Percentiles rank a stretch among this genome's conserved stretches.
These are phyloP conservation scores for Carex pumila DNA, from an alignment of 176 grass and related monocot species.

Conservation along the genomic window DNA sequence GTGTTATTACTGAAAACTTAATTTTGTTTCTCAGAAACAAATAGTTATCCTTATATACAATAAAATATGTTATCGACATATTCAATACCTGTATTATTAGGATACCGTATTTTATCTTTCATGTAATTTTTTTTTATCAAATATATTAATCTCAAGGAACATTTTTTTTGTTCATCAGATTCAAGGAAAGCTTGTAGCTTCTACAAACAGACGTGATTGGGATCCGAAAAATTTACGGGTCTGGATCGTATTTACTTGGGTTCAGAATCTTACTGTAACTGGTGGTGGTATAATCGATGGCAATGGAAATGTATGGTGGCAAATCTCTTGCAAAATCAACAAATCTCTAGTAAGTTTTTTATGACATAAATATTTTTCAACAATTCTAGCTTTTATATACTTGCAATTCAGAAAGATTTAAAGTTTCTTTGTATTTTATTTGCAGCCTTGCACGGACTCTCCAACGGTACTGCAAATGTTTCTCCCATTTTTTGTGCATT, in stretches of 20 bases:
- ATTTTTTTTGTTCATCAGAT: conserved; percentile 25
- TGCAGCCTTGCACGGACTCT: conserved; percentile 43
- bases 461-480: conserved; percentile 32
- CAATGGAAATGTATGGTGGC: conserved; percentile 73
- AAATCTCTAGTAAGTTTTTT: conserved; percentile 33
- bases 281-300: conserved; percentile 54
- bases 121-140: neutral
- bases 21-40: neutral
- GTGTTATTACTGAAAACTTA: neutral
- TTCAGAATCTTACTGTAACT: conserved; percentile 30
- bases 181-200: conserved; percentile 48
- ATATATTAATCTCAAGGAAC: neutral
- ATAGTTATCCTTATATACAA: neutral
- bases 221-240: conserved; percentile 14
- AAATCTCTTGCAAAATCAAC: conserved; percentile 48
- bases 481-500: neutral
- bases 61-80: neutral
- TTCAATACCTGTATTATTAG: neutral
- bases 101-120: neutral
- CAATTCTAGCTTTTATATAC: neutral
- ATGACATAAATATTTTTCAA: too few relatives aligned
- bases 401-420: conserved; percentile 12
- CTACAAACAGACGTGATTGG: conserved; percentile 36
- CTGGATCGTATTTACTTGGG: conserved; percentile 42
- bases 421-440: conserved; percentile 5